These are phyloP conservation scores for Cyclocybe cylindracea DNA, from an alignment of 768 basidiomycete species.

Conservation along the genomic window DNA sequence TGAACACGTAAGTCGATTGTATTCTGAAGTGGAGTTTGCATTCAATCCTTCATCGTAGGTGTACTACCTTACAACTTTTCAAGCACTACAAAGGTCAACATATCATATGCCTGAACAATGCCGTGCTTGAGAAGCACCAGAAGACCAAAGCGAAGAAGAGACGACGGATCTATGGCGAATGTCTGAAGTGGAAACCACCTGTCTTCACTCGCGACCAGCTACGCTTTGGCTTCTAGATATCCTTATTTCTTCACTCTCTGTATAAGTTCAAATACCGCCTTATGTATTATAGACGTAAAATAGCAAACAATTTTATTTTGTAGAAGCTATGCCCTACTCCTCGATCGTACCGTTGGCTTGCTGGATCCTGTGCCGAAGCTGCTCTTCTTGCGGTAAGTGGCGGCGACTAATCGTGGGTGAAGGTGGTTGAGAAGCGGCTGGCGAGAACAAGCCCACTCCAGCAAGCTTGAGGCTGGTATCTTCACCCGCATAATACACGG, in stretches of 20 bases:
- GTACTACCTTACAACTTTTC: conserved; percentile 91
- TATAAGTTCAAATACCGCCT: conserved; percentile 4
- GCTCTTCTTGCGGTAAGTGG: conserved; percentile 20
- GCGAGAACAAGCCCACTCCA: conserved; percentile 75
- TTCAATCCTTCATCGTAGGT: conserved; percentile 48
- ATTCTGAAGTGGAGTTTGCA: conserved; percentile 4
- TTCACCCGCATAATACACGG: conserved; percentile 53
- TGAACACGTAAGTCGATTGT: conserved; percentile 85
- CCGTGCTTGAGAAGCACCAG: conserved; percentile 88
- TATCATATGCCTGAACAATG: conserved; percentile 88
- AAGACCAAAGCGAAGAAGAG: conserved; percentile 79
- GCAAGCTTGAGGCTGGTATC: conserved; percentile 53
- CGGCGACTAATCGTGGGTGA: conserved; percentile 59
- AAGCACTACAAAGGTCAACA: conserved; percentile 96
- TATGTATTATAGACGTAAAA: conserved; percentile 16
- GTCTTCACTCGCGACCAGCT: conserved; percentile 89
- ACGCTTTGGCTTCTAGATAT: conserved; percentile 63
- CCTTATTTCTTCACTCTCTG: background rate
- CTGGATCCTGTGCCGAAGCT: conserved; percentile 22
- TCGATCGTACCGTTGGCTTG: background rate
- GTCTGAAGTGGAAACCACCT: conserved; percentile 93
- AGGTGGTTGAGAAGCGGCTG: conserved; percentile 63
- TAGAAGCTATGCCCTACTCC: conserved; percentile 1
- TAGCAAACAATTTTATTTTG: conserved; percentile 6
- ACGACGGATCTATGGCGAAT: conserved; percentile 76